Percentiles rank a stretch among this genome's conserved stretches.
These are phyloP conservation scores for Acanthamoeba triangularis DNA, from an alignment of 208 protist genomes.

Conservation along the genomic window DNA sequence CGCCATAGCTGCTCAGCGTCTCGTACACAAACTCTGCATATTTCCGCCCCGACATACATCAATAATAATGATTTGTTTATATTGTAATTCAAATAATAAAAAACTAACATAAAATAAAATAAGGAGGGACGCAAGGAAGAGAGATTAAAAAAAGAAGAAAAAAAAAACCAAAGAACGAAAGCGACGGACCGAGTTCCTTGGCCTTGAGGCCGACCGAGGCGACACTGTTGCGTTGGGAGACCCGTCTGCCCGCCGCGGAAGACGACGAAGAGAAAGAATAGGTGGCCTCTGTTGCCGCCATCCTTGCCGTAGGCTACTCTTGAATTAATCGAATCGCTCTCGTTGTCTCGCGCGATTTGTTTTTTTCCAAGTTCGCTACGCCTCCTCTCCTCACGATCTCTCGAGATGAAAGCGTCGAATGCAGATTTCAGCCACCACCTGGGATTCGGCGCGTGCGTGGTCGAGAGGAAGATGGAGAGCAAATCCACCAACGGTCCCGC, in stretches of 20 bases:
- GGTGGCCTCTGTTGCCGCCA: not conserved
- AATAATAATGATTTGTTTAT: too few species aligned
- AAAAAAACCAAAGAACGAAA: not conserved
- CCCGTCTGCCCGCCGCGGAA: not conserved
- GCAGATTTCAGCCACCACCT: too few species aligned
- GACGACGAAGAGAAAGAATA: not conserved
- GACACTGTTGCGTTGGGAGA: not conserved
- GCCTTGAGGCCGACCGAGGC: conserved; percentile 28
- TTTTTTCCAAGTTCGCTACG: too few species aligned
- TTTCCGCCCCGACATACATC: not conserved
- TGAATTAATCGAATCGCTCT: too few species aligned
- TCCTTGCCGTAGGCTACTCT: not conserved
- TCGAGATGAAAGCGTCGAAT: too few species aligned
- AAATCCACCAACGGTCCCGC: too few species aligned
- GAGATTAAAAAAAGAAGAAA: not conserved
- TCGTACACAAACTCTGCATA: conserved; percentile 23
- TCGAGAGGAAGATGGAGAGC: too few species aligned
- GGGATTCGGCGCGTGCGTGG: too few species aligned
- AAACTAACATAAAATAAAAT: too few species aligned
- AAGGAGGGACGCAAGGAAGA: not conserved
- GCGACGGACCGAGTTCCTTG: conserved; percentile 4
- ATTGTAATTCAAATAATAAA: not conserved
- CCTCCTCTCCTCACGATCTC: too few species aligned
- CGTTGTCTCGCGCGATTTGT: too few species aligned
- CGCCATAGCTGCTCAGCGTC: conserved; percentile 7